Base-by-base conservation (phyloP, 305 asterid genomes). In the Plantago lanceolata region DNA sequence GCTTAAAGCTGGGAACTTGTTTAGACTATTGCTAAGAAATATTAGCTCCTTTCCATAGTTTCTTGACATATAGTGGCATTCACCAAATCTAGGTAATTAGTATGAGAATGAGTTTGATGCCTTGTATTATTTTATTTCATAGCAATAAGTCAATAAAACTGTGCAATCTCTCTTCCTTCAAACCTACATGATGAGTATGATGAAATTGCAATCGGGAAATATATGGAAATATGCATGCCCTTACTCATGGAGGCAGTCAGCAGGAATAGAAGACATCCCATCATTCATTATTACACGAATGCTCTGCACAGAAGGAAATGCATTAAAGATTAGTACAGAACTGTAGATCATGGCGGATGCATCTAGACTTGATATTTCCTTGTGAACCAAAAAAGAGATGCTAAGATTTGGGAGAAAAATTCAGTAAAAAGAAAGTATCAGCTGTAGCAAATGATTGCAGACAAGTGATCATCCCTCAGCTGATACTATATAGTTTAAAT, bases 221-320 rank as follows among this genome's bases (percentile, higher is more conserved):
- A 16, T 44, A 72, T 21, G 54, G 67, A 52, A 60, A 58, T 57
- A 64, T 54, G 63, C 52, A 63, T 59, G 70, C 28, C 58, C 98
- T 86, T 89, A 93, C 98, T 84, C 96, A 57, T 76, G 88, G 68
- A 93, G 90, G 81, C 89, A 87, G 69, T 87, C 83, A 61, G 86
- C 80, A 50, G 98, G 98, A 75, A 93, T 81, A 6, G 96, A 81
- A 67, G 98, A 85, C 68, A 93, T 84, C 53, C 97, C 98, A 81
- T 93, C 98, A 79, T 93, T 93, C 96, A 93, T 93, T 65, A 93
- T 87, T 71, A 93, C 95, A 59, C 98, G 98, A 66, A 93, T 96
- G 76, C 94, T 80, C 97, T 89, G 73, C 77, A 80, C 65, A 75
- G 56, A 74, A 76, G 69, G 69, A 66, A 71, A 44, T 47, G 48